Base-by-base conservation (phyloP, 2,329 filamentous ascomycete species). In the Onygenales sp. region DNA sequence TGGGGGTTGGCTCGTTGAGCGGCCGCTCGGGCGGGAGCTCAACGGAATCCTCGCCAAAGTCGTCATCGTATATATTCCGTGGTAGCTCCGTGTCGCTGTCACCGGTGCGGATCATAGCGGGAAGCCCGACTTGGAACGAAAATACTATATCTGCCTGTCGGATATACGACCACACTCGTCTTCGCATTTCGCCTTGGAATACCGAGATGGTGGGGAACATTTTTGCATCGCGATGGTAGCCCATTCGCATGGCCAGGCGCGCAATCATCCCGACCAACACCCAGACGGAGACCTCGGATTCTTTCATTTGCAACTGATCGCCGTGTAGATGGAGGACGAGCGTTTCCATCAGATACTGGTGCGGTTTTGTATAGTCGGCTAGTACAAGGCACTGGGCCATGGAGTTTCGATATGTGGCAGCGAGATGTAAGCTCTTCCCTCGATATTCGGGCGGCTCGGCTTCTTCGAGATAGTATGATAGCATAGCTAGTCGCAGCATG, bases 121-220 rank as follows among this genome's bases (percentile, higher is more conserved):
- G 85, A 52, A 88, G 70, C 2, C 84, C 84, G 55, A 86, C 76
- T 61, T 87, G 83, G 61, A 85, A 86, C 1, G 82, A 80, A 31
- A 84, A 81, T 3, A 87, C 66, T 2, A 83, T 66, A 61, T 87
- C 85, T 46, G 85, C 74, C 61, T 84, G 81, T 36, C 73, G 65
- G 7, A 77, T 70, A 61, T 73, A 74, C 0, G 70, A 68, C 75
- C 75, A 78, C 13, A 77, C 66, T 40, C 75, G 67, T 32, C 75
- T 66, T 31, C 75, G 70, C 67, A 77, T 82, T 65, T 85, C 82
- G 11, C 79, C 82, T 60, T 83, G 76, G 59, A 83, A 84, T 2
- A 78, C 74, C 4, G 76, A 74, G 54, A 85, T 77, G 55, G 77
- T 78, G 2, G 79, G 71, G 60, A 82, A 83, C 57, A 78, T 76